Evolutionary conservation across 495 filamentous ascomycete genomes (phyloP).

Genomic region (Aspergillus wentii): DNA sequence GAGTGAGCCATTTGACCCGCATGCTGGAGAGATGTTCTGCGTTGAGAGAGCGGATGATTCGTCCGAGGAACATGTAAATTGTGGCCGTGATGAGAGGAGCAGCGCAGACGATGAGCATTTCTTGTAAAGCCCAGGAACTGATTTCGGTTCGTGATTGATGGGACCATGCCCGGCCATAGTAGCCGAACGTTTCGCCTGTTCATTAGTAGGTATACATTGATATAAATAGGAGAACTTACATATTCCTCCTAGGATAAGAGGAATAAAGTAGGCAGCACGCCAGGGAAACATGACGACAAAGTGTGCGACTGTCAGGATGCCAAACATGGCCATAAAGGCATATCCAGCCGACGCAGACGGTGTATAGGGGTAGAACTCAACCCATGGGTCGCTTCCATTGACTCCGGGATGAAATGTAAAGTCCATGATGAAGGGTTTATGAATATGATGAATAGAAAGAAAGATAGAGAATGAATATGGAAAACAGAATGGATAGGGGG

Average conservation of each 20-base stretch:
- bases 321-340: conserved; percentile 46
- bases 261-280: conserved; percentile 50
- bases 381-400: conserved; percentile 26
- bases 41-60: conserved; percentile 44
- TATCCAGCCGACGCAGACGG: conserved; percentile 42
- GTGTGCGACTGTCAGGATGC: conserved; percentile 32
- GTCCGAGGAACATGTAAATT: conserved; percentile 55
- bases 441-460: not conserved
- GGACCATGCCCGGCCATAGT: conserved; percentile 42
- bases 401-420: conserved; percentile 26
- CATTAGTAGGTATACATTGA: not conserved
- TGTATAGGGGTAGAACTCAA: conserved; percentile 44
- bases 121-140: conserved; percentile 33
- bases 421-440: conserved; percentile 18
- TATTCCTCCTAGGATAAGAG: conserved; percentile 51
- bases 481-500: not conserved
- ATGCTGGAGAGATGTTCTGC: conserved; percentile 37
- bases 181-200: conserved; percentile 42
- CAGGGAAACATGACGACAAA: conserved; percentile 36
- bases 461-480: not conserved
- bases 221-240: conserved; percentile 36
- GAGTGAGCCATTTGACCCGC: conserved; percentile 19
- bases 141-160: conserved; percentile 21
- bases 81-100: conserved; percentile 49
- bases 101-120: conserved; percentile 41